phyloP scores from a whole-genome alignment of 192 early-diverging fungal species.

The Coemansia sp. region DNA sequence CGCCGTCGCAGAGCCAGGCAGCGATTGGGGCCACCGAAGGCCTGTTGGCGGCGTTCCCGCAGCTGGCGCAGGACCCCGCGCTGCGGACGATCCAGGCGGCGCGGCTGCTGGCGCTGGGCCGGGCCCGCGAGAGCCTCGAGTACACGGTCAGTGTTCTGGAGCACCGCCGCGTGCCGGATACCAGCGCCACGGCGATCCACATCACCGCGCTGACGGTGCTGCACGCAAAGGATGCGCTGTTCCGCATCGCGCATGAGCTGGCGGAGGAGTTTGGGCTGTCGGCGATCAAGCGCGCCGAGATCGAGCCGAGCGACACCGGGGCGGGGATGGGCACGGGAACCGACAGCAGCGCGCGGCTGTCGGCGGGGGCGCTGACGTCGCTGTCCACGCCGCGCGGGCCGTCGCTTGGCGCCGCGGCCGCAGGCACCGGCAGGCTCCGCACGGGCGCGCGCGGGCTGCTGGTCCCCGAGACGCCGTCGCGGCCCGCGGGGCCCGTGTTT shows the following conservation, averaged over 20 bases:
- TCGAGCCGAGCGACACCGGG: slow-evolving; percentile 39
- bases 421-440: slow-evolving; percentile 33
- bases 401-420: slow-evolving; percentile 24
- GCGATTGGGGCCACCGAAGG: slow-evolving; percentile 18
- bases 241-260: slow-evolving; percentile 48
- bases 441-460: slow-evolving; percentile 42
- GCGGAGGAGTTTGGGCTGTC: slow-evolving; percentile 53
- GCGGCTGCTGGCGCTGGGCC: slow-evolving; percentile 36
- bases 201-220: slow-evolving; percentile 40
- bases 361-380: no score
- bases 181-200: slow-evolving; percentile 40
- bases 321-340: not conserved
- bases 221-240: slow-evolving; percentile 37
- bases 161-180: slow-evolving; percentile 34
- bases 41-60: slow-evolving; percentile 21
- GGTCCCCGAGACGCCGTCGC: slow-evolving; percentile 40
- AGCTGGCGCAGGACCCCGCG: slow-evolving; percentile 20
- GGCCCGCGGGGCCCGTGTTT: not conserved
- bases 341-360: no score
- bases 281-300: slow-evolving; percentile 41
- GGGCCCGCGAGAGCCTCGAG: slow-evolving; percentile 22
- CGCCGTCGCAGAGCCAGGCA: no score
- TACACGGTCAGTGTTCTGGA: slow-evolving; percentile 36
- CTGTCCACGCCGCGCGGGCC: slow-evolving; percentile 18
- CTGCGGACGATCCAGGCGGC: slow-evolving; percentile 48